Base-by-base conservation (phyloP, 208 protist genomes). In the Spironucleus salmonicida region DNA sequence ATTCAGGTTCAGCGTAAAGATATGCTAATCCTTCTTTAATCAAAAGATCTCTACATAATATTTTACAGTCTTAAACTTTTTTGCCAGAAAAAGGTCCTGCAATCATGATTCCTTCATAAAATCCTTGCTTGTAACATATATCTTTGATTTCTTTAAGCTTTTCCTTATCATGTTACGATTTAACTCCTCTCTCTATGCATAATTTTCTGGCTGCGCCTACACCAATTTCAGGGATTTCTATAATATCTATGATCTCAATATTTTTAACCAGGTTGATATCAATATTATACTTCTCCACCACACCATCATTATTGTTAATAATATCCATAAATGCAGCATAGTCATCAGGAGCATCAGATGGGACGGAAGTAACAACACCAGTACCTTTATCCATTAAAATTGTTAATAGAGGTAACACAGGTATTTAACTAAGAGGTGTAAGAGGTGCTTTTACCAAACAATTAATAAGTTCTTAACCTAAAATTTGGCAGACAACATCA, bases 291-390 rank as follows among this genome's bases (percentile, higher is more conserved):
- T 91, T 86, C 27, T 85, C 77, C 7, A 78, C 67, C 11, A 86
- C 39, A 23, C 64, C 39, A 2, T 42, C 30, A 11, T 78, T 79
- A 13, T 78, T 74, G 11, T 49, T 27, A 23, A 83, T 7, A 38
- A 62, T 38, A 30, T 79, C 59, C 27, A 64, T 32, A 76, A 95
- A 88, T 58, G 93, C 93, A 58, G 93, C 92, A 83, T 96, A 98
- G 85, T 99, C 97, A 79, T 97, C 95, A 32, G 96, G 96, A 27
- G 95, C 90, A 83, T 99, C 97, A 39, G 87, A 90, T 62, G 83
- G 75, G 75, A 95, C 92, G 40, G 96, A 94, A 29, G 85, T 94
- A 75, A 95, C 97, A 38, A 98, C 94, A 76, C 94, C 95, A 0
- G 95, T 98, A 75, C 94, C 93, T 75, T 89, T 85, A 40, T 84